Base-by-base conservation (phyloP, 2,329 filamentous ascomycete species). In the Colletotrichum orbiculare region DNA sequence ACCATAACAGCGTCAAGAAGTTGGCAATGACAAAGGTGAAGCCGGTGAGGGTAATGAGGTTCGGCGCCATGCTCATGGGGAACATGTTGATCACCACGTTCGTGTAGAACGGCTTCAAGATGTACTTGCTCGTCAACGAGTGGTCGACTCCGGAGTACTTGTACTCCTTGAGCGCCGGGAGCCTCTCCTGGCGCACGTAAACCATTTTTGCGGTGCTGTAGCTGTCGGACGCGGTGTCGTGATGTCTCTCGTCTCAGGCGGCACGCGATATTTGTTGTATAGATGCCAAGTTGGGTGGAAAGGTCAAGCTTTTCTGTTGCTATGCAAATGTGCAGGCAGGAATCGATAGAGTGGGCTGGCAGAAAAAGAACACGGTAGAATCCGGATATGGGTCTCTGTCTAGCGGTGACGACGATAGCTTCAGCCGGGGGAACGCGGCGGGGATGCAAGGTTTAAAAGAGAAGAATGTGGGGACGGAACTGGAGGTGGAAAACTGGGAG, bases 91-190 rank as follows among this genome's bases (percentile, higher is more conserved):
- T 97, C 74, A 97, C 95, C 70, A 96, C 85, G 80, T 97, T 90
- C 74, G 89, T 96, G 84, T 98, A 99, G 81, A 98, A 99, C 8
- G 96, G 96, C 85, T 99, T 98, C 73, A 99, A 83, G 69, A 99
- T 87, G 82, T 97, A 98, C 78, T 91, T 92, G 69, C 94, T 97
- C 45, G 93, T 85, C 67, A 97, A 83, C 65, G 94, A 97, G 78
- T 92, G 92, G 80, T 99, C 96, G 73, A 98, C 92, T 62, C 88
- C 88, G 45, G 91, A 93, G 85, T 99, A 99, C 81, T 97, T 96
- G 89, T 99, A 99, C 79, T 94, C 87, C 79, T 92, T 92, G 72
- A 99, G 89, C 76, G 92, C 93, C 43, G 91, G 89, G 68, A 99
- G 90, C 81, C 93, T 90, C 74, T 94, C 89, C 80, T 97, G 92